Conservation (phyloP, 2,329 filamentous ascomycete species). For the Exophiala dermatitidis region DNA sequence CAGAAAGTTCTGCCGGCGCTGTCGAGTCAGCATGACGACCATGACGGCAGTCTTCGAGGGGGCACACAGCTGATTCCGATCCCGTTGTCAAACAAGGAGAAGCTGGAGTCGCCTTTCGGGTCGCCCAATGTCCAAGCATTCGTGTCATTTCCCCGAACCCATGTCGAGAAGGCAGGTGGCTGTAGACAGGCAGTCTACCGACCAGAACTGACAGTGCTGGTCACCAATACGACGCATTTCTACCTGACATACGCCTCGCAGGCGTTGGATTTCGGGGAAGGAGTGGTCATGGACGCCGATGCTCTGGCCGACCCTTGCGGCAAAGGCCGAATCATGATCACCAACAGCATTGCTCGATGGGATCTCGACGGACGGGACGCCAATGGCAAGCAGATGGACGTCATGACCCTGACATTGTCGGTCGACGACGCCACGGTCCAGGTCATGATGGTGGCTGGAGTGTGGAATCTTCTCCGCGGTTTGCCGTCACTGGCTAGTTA, state of each 20-base stretch:
- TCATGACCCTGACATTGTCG: conserved; percentile 23
- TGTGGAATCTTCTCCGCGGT: conserved; percentile 10
- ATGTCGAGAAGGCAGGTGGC: conserved; percentile 10
- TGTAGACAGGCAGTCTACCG: conserved; percentile 13
- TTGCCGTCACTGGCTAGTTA: conserved; percentile 25
- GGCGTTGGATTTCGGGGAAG: conserved; percentile 16
- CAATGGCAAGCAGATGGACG: conserved; percentile 9
- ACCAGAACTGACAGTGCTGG: conserved; percentile 19
- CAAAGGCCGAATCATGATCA: conserved; percentile 23
- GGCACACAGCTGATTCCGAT: conserved; percentile 19
- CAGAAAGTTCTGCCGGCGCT: conserved; percentile 5
- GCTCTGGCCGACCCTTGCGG: conserved; percentile 13
- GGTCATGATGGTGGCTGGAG: conserved; percentile 2
- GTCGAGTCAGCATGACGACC: conserved; percentile 5
- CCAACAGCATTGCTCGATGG: conserved; percentile 25
- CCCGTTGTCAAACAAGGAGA: background rate
- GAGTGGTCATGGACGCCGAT: conserved; percentile 10
- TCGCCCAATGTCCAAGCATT: conserved; percentile 3
- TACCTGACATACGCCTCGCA: conserved; percentile 23
- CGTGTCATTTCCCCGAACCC: conserved; percentile 15
- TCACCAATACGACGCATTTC: conserved; percentile 13
- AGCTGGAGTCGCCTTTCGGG: background rate
- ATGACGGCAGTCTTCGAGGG: conserved; percentile 13
- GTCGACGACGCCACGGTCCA: conserved; percentile 23
- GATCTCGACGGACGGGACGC: conserved; percentile 8